phyloP scores from a whole-genome alignment of 768 basidiomycete genomes.

The Hemileccinum rubropunctum region DNA sequence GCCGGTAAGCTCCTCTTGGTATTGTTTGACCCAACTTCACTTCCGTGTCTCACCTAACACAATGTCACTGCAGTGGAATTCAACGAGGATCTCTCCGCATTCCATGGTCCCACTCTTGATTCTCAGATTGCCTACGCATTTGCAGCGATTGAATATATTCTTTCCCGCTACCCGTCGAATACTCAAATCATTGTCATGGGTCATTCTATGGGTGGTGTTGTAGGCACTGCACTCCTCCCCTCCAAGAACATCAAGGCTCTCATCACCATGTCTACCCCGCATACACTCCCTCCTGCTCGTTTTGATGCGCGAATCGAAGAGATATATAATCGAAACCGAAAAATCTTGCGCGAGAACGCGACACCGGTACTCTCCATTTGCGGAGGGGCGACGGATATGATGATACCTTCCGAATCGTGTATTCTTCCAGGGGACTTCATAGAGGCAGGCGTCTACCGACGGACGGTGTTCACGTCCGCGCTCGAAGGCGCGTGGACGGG shows the following conservation, averaged over 20 bases:
- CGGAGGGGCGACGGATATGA: constrained; percentile 88
- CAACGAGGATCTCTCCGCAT: constrained; percentile 95
- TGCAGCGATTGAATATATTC: constrained; percentile 70
- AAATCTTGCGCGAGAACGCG: constrained; percentile 40
- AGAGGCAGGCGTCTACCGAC: constrained; percentile 38
- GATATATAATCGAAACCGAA: constrained; percentile 56
- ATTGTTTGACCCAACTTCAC: background rate
- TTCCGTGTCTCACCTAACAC: background rate
- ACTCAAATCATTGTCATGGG: constrained; percentile 77
- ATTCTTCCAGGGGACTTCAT: constrained; percentile 41
- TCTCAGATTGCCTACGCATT: constrained; percentile 77
- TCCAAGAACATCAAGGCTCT: constrained; percentile 66
- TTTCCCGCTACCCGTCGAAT: constrained; percentile 65
- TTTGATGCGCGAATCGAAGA: constrained; percentile 77
- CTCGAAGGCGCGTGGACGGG: constrained; percentile 94
- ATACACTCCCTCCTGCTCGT: constrained; percentile 81
- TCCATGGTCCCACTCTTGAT: constrained; percentile 86
- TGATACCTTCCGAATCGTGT: constrained; percentile 90
- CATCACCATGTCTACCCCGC: constrained; percentile 96
- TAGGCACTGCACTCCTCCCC: constrained; percentile 77
- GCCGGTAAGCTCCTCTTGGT: constrained; percentile 51
- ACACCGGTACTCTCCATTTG: constrained; percentile 82
- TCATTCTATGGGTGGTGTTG: constrained; percentile 97
- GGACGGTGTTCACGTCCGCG: constrained; percentile 79
- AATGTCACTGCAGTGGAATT: constrained; percentile 61